Conservation (phyloP, 257 asterid species). For the Cruciata laevipes region DNA sequence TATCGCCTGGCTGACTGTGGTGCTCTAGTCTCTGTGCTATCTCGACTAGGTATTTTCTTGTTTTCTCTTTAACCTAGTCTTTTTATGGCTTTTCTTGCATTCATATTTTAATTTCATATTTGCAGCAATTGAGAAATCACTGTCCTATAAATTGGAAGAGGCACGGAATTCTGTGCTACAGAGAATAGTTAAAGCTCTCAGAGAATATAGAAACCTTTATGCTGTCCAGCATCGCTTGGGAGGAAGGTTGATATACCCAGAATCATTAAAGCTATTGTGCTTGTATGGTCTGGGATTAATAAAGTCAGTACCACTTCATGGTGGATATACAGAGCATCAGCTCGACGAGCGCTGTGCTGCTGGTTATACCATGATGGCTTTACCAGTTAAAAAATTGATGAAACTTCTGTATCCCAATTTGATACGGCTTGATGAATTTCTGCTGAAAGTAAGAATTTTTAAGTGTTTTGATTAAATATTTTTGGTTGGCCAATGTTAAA, state of each 20-base stretch:
- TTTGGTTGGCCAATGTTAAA: not conserved
- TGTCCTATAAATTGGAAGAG: conserved; percentile 86
- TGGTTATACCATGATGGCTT: conserved; percentile 87
- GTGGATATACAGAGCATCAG: conserved; percentile 76
- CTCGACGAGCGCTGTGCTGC: conserved; percentile 88
- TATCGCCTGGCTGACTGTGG: conserved; percentile 94
- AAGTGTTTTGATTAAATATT: not conserved
- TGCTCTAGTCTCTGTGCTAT: conserved; percentile 66
- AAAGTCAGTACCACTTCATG: conserved; percentile 79
- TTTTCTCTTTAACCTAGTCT: not conserved
- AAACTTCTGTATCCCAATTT: conserved; percentile 75
- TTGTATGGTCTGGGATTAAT: conserved; percentile 53
- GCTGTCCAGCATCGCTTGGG: conserved; percentile 87
- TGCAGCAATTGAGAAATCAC: conserved; percentile 92
- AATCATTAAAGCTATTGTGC: conserved; percentile 63
- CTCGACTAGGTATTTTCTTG: conserved; percentile 71
- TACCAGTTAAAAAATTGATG: conserved; percentile 60
- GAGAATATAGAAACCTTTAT: conserved; percentile 86
- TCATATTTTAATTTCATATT: conserved; percentile 12
- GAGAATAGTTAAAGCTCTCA: conserved; percentile 80
- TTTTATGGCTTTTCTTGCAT: conserved; percentile 5
- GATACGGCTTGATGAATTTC: conserved; percentile 59
- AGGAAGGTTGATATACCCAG: conserved; percentile 45
- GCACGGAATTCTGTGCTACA: conserved; percentile 67
- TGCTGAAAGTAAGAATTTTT: conserved; percentile 42